These are phyloP conservation scores for Sugiyamaella lignohabitans DNA, from an alignment of 805 yeast species.

Conservation along the genomic window DNA sequence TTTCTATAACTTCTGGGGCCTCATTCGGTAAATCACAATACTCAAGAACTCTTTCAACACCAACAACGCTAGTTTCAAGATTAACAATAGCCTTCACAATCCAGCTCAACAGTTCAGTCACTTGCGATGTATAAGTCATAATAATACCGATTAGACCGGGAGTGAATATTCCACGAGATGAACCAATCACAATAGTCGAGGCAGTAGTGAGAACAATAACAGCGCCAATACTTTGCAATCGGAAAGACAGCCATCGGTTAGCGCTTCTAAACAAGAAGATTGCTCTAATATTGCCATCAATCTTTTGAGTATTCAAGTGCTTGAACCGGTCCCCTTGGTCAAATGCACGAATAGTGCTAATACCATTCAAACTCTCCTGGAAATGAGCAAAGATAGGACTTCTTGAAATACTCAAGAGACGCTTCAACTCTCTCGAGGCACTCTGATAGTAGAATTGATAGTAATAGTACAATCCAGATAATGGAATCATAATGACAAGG, in stretches of 20 bases:
- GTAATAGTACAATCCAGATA: slow-evolving; percentile 55
- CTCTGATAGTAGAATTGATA: slow-evolving; percentile 66
- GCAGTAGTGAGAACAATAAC: slow-evolving; percentile 74
- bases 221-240: slow-evolving; percentile 81
- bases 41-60: slow-evolving; percentile 54
- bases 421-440: slow-evolving; percentile 70
- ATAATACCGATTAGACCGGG: slow-evolving; percentile 89
- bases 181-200: slow-evolving; percentile 56
- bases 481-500: slow-evolving; percentile 62
- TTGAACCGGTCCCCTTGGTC: slow-evolving; percentile 60
- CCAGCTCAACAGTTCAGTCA: slow-evolving; percentile 83
- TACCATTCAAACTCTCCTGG: slow-evolving; percentile 74
- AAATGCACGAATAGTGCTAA: slow-evolving; percentile 72
- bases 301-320: slow-evolving; percentile 35
- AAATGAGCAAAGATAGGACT: slow-evolving; percentile 78
- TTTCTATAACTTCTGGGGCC: slow-evolving; percentile 60
- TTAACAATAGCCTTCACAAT: slow-evolving; percentile 90
- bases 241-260: slow-evolving; percentile 87
- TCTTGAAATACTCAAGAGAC: slow-evolving; percentile 60
- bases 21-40: slow-evolving; percentile 41
- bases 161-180: slow-evolving; percentile 43
- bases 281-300: slow-evolving; percentile 76
- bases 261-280: slow-evolving; percentile 76
- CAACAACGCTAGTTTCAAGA: slow-evolving; percentile 86
- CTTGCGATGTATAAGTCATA: slow-evolving; percentile 76